phyloP scores from a whole-genome alignment of 371 early-diverging fungal genomes.

The Rhizopus stolonifer region DNA sequence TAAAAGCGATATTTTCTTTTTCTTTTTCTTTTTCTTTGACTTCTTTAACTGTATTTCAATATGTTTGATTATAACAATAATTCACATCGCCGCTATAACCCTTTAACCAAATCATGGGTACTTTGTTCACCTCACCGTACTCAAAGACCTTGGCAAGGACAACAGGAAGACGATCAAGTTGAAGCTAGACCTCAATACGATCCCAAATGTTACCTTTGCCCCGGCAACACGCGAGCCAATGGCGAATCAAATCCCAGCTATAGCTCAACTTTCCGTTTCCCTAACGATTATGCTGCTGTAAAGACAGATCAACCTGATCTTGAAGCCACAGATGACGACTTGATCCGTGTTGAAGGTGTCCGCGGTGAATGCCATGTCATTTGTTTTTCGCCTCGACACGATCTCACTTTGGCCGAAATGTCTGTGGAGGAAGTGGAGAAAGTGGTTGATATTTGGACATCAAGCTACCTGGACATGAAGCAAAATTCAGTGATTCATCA shows the following conservation, averaged over 20 bases:
- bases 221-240: constrained; percentile 78
- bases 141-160: constrained; percentile 92
- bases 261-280: constrained; percentile 72
- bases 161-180: constrained; percentile 54
- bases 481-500: constrained; percentile 57
- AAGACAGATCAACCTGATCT: constrained; percentile 60
- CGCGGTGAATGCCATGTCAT: constrained; percentile 86
- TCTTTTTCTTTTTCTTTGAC: no score
- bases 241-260: constrained; percentile 80
- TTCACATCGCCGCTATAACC: constrained; percentile 89
- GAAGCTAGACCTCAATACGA: constrained; percentile 67
- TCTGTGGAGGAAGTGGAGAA: constrained; percentile 50
- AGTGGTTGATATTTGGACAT: constrained; percentile 80
- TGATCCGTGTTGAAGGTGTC: constrained; percentile 69
- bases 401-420: constrained; percentile 89
- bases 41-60: neutral
- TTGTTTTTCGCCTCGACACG: constrained; percentile 88
- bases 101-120: constrained; percentile 86
- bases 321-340: constrained; percentile 27
- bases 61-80: constrained; percentile 53
- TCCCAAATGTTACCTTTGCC: constrained; percentile 84
- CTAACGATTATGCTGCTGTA: constrained; percentile 93
- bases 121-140: constrained; percentile 94
- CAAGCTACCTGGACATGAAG: constrained; percentile 51
- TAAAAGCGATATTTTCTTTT: neutral